Evolutionary conservation across 345 rosid species (phyloP).

Genomic region (Brassica juncea): DNA sequence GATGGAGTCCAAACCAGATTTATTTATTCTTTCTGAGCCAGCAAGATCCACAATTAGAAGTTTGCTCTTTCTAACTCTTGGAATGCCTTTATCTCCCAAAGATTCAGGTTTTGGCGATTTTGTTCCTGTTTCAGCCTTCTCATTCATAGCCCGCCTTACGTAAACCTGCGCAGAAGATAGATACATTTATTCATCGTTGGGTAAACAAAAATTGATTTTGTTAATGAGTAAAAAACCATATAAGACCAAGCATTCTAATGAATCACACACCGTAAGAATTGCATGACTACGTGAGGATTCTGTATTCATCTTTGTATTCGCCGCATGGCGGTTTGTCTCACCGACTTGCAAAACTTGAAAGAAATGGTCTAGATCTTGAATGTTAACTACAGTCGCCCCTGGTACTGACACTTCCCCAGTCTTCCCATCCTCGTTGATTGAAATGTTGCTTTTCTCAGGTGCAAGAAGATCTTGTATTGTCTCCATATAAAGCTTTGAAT

Average conservation of each 20-base stretch:
- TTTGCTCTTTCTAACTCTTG: constrained; percentile 82
- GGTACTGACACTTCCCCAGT: constrained; percentile 83
- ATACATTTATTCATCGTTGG: not conserved
- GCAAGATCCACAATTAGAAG: constrained; percentile 94
- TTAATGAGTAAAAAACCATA: constrained; percentile 18
- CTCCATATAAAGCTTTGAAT: constrained; percentile 83
- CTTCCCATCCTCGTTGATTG: constrained; percentile 76
- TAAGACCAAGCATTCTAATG: constrained; percentile 3
- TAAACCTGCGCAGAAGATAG: constrained; percentile 54
- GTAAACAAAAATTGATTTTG: not conserved
- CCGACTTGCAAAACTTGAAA: constrained; percentile 76
- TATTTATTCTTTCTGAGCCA: constrained; percentile 92
- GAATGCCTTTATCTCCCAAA: constrained; percentile 47
- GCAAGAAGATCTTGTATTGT: constrained; percentile 90
- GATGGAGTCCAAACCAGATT: constrained; percentile 63
- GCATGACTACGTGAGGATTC: constrained; percentile 99
- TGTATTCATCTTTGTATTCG: constrained; percentile 86
- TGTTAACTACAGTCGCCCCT: constrained; percentile 60
- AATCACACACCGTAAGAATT: constrained; percentile 71
- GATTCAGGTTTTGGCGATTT: constrained; percentile 39
- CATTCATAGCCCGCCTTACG: constrained; percentile 61
- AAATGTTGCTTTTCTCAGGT: constrained; percentile 72
- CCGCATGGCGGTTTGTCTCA: constrained; percentile 82
- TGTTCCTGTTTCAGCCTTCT: constrained; percentile 46
- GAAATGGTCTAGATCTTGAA: constrained; percentile 71